These are phyloP conservation scores for Solanum boliviense DNA, from an alignment of 257 asterid genomes.

Conservation along the genomic window DNA sequence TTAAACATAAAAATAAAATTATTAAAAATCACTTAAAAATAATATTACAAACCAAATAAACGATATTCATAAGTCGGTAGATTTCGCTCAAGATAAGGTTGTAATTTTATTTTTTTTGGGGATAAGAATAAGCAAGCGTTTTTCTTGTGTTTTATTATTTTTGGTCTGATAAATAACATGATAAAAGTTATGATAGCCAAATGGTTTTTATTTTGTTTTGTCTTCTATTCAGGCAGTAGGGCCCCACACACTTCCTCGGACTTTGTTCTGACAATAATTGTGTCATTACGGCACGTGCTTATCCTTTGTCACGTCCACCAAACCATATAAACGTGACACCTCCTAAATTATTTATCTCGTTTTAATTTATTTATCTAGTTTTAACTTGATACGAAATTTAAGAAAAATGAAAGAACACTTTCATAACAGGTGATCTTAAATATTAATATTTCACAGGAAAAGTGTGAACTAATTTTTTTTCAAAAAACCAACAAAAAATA, in stretches of 20 bases:
- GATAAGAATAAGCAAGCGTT: not conserved
- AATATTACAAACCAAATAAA: fast-evolving
- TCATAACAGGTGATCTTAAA: too few relatives aligned
- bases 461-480: too few relatives aligned
- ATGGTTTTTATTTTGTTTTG: not conserved
- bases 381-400: too few relatives aligned
- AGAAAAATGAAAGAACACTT: too few relatives aligned
- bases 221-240: not conserved
- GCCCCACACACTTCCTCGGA: not conserved
- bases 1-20: too few relatives aligned
- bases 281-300: not conserved
- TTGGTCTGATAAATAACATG: not conserved
- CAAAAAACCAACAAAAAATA: not conserved
- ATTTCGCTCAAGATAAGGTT: too few relatives aligned
- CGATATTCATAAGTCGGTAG: fast-evolving
- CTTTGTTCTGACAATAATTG: not conserved
- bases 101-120: not conserved
- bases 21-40: not conserved
- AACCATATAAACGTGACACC: not conserved
- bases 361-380: too few relatives aligned
- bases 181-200: not conserved
- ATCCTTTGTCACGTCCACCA: not conserved
- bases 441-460: too few relatives aligned
- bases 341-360: not conserved
- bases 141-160: not conserved